Conservation (phyloP, 352 stramenopile genomes). For the Elongisporangium prolatum region DNA sequence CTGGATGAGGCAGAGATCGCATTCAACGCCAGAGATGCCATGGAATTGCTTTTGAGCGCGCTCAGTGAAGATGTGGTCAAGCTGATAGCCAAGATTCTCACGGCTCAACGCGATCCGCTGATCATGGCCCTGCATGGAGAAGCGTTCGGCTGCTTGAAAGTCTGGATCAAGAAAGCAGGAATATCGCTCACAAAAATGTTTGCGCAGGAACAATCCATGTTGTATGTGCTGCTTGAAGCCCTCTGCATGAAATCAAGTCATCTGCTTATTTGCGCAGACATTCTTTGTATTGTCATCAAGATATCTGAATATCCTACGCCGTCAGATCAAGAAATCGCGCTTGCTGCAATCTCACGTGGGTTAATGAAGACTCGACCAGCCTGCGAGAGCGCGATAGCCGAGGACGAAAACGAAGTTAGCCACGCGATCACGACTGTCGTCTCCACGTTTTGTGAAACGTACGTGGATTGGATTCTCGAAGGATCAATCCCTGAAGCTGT, state of each 20-base stretch:
- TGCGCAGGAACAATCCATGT: conserved; percentile 29
- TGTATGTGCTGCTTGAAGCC: conserved; percentile 39
- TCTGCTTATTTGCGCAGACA: conserved; percentile 41
- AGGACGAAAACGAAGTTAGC: conserved; percentile 48
- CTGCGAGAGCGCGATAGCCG: conserved; percentile 41
- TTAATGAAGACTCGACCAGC: conserved; percentile 41
- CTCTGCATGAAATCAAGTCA: conserved; percentile 45
- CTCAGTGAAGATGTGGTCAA: conserved; percentile 40
- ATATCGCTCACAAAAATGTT: conserved; percentile 50
- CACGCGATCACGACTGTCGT: conserved; percentile 62
- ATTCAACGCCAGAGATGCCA: conserved; percentile 56
- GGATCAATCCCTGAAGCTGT: conserved; percentile 29
- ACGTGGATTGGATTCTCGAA: conserved; percentile 64
- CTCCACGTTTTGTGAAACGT: conserved; percentile 65
- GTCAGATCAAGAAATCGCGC: conserved; percentile 32
- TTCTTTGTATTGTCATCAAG: conserved; percentile 52
- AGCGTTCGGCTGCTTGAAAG: conserved; percentile 47
- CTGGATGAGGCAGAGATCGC: conserved; percentile 55
- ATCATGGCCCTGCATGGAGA: conserved; percentile 41
- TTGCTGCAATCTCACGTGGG: conserved; percentile 32
- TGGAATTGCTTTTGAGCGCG: conserved; percentile 44
- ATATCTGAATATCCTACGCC: conserved; percentile 53
- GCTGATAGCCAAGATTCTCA: conserved; percentile 41
- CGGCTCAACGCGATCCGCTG: conserved; percentile 20
- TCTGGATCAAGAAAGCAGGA: conserved; percentile 53